Base-by-base conservation (phyloP, 306 rosid species). In the Rosa chinensis region DNA sequence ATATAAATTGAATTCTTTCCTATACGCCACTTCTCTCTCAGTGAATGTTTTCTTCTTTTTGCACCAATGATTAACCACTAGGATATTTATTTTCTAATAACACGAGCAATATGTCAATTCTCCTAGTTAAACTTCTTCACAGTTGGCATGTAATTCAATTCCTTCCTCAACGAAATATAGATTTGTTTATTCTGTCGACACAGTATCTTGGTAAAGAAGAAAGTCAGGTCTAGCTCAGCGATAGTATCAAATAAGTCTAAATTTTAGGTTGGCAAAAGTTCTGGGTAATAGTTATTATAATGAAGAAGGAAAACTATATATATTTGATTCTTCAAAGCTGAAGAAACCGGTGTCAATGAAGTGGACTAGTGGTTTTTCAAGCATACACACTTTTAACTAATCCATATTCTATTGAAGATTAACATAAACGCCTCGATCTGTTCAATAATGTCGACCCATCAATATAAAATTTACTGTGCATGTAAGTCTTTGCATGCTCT, bases 311-410 rank as follows among this genome's bases (percentile, higher is more conserved):
- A 21, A 71, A 66, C 5, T 18, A 66, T 58, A 4, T 12, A 0
- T 21, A 32, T 37, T 52, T 37, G 48, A 45, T 50, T 5, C 11
- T 52, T 63, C 28, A 28, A 47, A 53, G 56, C 45, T 48, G 52
- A 62, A 72, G 72, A 72, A 63, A 79, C 66, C 20, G 4, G 78
- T 72, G 82, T 61, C 47, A 45, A 78, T 79, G 78, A 72, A 72
- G 82, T 79, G 82, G 61, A 39, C 62, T 5, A 37, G 78, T 62
- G 82, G 72, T 49, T 37, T 49, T 59, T 72, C 40, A 61, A 48
- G 63, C 64, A 35, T n/a, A 48, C 82, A 48, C 82, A 72, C 50
- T 79, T 72, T 63, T 72, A 72, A 45, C 64, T n/a, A 72, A 32
- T 40, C 47, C 40, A 61, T 72, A 72, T 47, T 72, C 43, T 72